These are phyloP conservation scores for Neonothopanus nambi DNA, from an alignment of 1,284 basidiomycete species.

Conservation along the genomic window DNA sequence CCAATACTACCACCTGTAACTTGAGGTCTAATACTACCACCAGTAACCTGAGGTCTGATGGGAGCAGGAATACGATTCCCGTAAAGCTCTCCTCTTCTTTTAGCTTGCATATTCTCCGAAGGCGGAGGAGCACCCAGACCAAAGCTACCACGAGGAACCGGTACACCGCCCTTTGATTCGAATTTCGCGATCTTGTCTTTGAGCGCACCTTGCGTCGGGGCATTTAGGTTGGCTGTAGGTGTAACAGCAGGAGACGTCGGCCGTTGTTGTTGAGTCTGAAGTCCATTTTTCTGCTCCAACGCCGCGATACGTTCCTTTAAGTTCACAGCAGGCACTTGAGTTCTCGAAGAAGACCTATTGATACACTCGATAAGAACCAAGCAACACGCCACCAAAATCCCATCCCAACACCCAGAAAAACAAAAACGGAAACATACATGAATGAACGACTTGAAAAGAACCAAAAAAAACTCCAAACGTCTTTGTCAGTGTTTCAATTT, in stretches of 20 bases:
- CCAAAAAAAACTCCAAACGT: neutral
- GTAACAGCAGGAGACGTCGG: slow-evolving; percentile 31
- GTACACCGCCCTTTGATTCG: slow-evolving; percentile 72
- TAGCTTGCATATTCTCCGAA: slow-evolving; percentile 43
- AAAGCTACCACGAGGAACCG: slow-evolving; percentile 73
- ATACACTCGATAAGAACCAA: neutral
- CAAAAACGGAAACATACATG: slow-evolving; percentile 2
- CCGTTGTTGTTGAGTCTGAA: slow-evolving; percentile 28
- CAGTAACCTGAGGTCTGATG: slow-evolving; percentile 25
- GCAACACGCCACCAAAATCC: neutral
- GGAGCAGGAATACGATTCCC: slow-evolving; percentile 65
- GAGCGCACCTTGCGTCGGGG: slow-evolving; percentile 38
- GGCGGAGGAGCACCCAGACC: slow-evolving; percentile 63
- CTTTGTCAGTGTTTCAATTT: slow-evolving; percentile 2
- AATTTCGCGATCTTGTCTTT: slow-evolving; percentile 77
- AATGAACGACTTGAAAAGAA: slow-evolving; percentile 5
- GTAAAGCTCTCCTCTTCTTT: slow-evolving; percentile 63
- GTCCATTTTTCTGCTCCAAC: slow-evolving; percentile 57
- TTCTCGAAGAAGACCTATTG: slow-evolving; percentile 37
- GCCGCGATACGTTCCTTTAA: slow-evolving; percentile 78
- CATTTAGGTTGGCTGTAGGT: slow-evolving; percentile 14
- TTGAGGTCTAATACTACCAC: slow-evolving; percentile 4
- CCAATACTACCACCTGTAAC: slow-evolving; percentile 9
- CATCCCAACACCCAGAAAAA: neutral
- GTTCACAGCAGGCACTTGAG: slow-evolving; percentile 50